A percentile compares a stretch with the other conserved stretches of the same genome.
Conservation (phyloP, 2,329 filamentous ascomycete genomes). For the Neurospora sp. region DNA sequence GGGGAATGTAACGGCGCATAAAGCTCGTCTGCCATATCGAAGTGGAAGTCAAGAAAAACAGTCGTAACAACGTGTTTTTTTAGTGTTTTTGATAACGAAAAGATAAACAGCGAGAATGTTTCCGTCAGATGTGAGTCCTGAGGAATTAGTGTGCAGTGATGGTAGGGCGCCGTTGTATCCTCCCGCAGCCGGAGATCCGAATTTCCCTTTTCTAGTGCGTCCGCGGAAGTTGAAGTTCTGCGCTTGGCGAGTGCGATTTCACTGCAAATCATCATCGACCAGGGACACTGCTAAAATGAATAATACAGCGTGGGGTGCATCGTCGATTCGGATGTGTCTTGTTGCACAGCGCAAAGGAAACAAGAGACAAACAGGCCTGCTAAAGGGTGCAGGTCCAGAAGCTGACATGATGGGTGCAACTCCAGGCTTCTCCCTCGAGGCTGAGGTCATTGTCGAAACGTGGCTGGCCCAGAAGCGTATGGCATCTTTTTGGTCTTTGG, state of each 20-base stretch:
- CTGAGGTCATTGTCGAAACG: constrained; percentile 1
- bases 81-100: not conserved
- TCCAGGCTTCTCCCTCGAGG: not conserved
- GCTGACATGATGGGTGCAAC: not conserved
- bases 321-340: not conserved
- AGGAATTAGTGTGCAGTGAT: not conserved
- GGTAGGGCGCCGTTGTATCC: not conserved
- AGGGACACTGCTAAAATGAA: not conserved
- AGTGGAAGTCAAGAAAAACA: not conserved
- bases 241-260: not conserved
- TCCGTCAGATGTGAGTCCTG: not conserved
- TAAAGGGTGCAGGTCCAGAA: not conserved
- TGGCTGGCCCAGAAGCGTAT: constrained; percentile 3
- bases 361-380: not conserved
- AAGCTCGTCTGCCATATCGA: not conserved
- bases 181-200: not conserved
- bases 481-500: not conserved
- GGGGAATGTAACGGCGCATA: not conserved
- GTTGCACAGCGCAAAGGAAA: not conserved
- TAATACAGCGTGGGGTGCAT: not conserved
- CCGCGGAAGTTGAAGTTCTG: not conserved
- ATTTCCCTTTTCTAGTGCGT: not conserved
- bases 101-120: not conserved
- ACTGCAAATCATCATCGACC: not conserved
- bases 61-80: not conserved